These are phyloP conservation scores for Endoconidiophora polonica DNA, from an alignment of 2,329 filamentous ascomycete species.

Conservation along the genomic window DNA sequence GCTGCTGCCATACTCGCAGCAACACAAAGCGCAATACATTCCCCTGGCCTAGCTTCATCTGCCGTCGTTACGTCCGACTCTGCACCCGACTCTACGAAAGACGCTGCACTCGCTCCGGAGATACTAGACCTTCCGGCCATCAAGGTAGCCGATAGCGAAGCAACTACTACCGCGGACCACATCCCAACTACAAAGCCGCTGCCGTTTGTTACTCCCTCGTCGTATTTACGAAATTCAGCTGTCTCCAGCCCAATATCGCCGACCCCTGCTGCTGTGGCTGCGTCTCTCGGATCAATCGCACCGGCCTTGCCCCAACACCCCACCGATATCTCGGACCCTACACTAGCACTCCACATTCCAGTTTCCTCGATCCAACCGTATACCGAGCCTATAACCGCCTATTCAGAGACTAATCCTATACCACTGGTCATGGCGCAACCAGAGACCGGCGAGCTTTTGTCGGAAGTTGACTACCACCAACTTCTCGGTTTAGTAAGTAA, in stretches of 20 bases:
- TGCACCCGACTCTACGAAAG: background rate
- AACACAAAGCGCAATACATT: conserved; percentile 10
- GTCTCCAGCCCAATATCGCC: conserved; percentile 13
- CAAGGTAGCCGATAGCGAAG: background rate
- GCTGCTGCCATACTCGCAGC: conserved; percentile 8
- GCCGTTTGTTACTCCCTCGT: conserved; percentile 43
- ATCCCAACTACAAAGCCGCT: conserved; percentile 22
- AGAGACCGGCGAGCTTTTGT: conserved; percentile 18
- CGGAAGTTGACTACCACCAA: conserved; percentile 57
- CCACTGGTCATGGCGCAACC: conserved; percentile 4
- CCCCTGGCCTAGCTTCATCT: background rate
- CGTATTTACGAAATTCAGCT: conserved; percentile 31
- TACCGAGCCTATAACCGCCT: conserved; percentile 20
- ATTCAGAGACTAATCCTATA: conserved; percentile 26
- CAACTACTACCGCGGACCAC: conserved; percentile 12
- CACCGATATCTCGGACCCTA: background rate
- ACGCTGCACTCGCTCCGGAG: background rate
- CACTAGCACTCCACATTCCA: conserved; percentile 4
- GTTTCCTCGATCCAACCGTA: conserved; percentile 18
- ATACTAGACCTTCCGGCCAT: background rate
- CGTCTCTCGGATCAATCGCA: conserved; percentile 13
- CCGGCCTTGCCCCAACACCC: conserved; percentile 2
- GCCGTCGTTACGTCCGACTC: background rate
- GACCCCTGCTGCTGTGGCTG: conserved; percentile 11
- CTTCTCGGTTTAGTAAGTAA: conserved; percentile 56